These are phyloP conservation scores for Mollisia scopiformis DNA, from an alignment of 2,329 filamentous ascomycete species.

Conservation along the genomic window DNA sequence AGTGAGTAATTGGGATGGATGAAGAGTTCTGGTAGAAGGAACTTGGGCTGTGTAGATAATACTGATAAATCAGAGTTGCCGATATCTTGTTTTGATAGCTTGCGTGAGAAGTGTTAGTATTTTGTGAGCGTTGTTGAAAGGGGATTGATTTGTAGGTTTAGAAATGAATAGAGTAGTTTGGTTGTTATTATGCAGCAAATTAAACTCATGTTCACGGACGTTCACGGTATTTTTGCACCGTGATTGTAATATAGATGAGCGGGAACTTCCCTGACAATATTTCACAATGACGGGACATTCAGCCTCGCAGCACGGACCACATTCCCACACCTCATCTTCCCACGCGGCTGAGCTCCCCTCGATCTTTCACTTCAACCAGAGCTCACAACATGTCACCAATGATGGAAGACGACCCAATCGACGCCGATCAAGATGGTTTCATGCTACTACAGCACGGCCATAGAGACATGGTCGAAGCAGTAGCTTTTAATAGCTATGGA, in stretches of 20 bases:
- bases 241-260: not conserved
- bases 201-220: too few relatives aligned
- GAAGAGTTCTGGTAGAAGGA: too few relatives aligned
- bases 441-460: conserved; percentile 72
- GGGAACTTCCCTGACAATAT: not conserved
- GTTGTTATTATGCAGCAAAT: too few relatives aligned
- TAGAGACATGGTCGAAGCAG: conserved; percentile 52
- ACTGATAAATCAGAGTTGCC: too few relatives aligned
- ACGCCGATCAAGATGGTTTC: conserved; percentile 28
- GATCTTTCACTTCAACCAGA: not conserved
- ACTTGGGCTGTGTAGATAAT: too few relatives aligned
- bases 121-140: too few relatives aligned
- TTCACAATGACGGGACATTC: not conserved
- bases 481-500: conserved; percentile 90
- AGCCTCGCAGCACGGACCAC: conserved; percentile 8
- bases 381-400: conserved; percentile 15
- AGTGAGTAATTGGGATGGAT: too few relatives aligned
- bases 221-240: too few relatives aligned
- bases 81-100: too few relatives aligned
- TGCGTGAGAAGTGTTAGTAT: too few relatives aligned
- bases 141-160: too few relatives aligned
- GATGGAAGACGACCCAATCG: conserved; percentile 22
- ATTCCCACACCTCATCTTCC: not conserved
- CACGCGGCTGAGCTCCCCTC: conserved; percentile 3
- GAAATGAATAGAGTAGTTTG: too few relatives aligned